Base-by-base conservation (phyloP, 2,329 filamentous ascomycete genomes). In the Ceratocystis destructans region DNA sequence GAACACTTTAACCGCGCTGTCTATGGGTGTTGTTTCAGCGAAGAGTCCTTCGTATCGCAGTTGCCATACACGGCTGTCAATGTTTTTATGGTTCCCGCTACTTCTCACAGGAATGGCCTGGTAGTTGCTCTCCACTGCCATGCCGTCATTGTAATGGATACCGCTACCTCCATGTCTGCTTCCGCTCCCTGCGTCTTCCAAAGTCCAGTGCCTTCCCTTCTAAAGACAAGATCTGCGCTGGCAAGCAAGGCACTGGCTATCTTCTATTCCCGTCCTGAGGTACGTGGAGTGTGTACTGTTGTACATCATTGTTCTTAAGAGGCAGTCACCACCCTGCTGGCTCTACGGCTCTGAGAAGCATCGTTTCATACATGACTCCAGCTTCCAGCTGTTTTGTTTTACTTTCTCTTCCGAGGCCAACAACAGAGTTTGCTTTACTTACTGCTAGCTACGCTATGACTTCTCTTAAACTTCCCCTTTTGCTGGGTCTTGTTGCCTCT, bases 401-500 rank as follows among this genome's bases (percentile, higher is more conserved):
- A n/a, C 20, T 3, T 28, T 55, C 28, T 37, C 53, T 55, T 6
- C 6, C 2, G 33, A 5, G 5, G 15, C 22, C 15, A 33, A 37
- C 55, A 3, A n/a, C 17, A 5, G 3, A 6, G 33, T 6, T 59
- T 10, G 22, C 20, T n/a, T 59, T 33, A 8, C n/a, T 20, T n/a
- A 20, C 2, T 5, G 6, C 17, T 25, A 6, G 5, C n/a, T 6
- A 59, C 33, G n/a, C 55, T 1, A 59, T 59, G 55, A 22, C 28
- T 37, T 59, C 55, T 7, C 25, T 15, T 31, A 37, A 22, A 37
- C 55, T 59, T 17, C 8, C 55, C 62, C 8, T 64, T 2, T 48
- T 61, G 3, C 25, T 66, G 20, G 48, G 48, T 31, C 55, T 68
- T 68, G 72, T 75, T 70, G 71, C 73, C 31, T 70, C 72, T 37